phyloP scores from a whole-genome alignment of 2,329 filamentous ascomycete genomes.

The Calonectria leucothoes region DNA sequence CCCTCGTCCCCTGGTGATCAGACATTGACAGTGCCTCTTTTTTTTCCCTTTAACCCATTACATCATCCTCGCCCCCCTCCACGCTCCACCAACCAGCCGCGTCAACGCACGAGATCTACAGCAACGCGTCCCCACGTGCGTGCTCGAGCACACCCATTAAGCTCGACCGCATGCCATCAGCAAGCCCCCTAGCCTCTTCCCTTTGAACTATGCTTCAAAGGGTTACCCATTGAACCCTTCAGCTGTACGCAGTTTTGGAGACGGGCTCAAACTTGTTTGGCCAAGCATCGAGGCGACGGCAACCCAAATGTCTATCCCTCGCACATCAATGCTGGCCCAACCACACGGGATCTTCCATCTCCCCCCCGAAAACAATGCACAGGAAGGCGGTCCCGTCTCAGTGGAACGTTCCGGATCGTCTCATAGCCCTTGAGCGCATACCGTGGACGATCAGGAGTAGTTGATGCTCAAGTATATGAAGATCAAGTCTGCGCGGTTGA shows the following conservation, averaged over 20 bases:
- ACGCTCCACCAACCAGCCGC: slow-evolving; percentile 1
- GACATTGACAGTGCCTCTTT: neutral
- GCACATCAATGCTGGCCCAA: slow-evolving; percentile 11
- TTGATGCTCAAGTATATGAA: slow-evolving; percentile 31
- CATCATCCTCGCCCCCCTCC: neutral
- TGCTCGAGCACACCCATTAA: neutral
- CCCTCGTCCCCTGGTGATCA: slow-evolving; percentile 19
- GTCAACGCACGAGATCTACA: neutral
- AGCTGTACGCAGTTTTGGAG: neutral
- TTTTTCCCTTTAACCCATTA: neutral
- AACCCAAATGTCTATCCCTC: slow-evolving; percentile 1
- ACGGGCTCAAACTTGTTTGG: slow-evolving; percentile 13
- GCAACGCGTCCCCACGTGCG: neutral
- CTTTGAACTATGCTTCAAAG: neutral
- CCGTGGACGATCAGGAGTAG: slow-evolving; percentile 19
- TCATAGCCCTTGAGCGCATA: slow-evolving; percentile 18
- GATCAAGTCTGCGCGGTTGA: neutral
- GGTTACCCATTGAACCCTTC: neutral
- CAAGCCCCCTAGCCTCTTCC: neutral
- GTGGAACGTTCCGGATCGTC: neutral
- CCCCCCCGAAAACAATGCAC: slow-evolving; percentile 28
- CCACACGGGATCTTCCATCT: slow-evolving; percentile 24
- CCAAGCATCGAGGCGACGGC: neutral
- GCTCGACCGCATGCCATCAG: neutral
- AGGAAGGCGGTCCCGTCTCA: slow-evolving; percentile 1